Evolutionary conservation across 2,329 filamentous ascomycete species (phyloP), one percentile per base, ranked within the genome.

Genomic region (Cladophialophora yegresii): DNA sequence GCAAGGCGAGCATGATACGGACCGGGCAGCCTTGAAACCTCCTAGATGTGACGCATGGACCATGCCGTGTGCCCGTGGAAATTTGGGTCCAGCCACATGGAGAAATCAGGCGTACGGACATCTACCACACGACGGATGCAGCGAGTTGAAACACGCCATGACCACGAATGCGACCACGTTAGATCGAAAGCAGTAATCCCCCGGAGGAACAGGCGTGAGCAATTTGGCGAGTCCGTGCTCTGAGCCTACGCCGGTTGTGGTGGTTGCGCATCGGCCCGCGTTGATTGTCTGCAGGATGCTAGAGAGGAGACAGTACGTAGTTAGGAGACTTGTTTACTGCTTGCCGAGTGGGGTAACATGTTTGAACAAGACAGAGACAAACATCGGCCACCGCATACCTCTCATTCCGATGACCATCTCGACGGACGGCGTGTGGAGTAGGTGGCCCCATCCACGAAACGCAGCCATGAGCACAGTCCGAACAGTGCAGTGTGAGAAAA

Each of bases 131-230:
- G 54, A 49, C 50, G 4, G 20, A 55, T 54, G 22, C 57, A 28
- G 62, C 62, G 51, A 61, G 50, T 45, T 64, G 62, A 64, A 64
- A 64, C 62, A 64, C 47, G 45, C 7, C n/a, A 32, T 58, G 13
- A 16, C 51, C 49, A 63, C 61, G 58, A 50, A 40, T 53, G 12
- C 43, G 50, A 45, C 33, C 30, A 53, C 32, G 26, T 28, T 13
- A 45, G 33, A 54, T 45, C 13, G 58, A 50, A 36, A 43, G 1
- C 54, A 40, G 54, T 36, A 26, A 43, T 36, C 33, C 23, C 32
- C 20, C 28, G 20, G 22, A 20, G 51, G 26, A 22, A 16, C 26
- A 43, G 43, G 33, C 20, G 49, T 30, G 32, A 33, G 57, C 20
- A 61, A 54, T 61, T 54, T 45, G 36, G 47, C 47, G 47, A 26